phyloP scores from a whole-genome alignment of 257 asterid species.

The Rauvolfia tetraphylla region DNA sequence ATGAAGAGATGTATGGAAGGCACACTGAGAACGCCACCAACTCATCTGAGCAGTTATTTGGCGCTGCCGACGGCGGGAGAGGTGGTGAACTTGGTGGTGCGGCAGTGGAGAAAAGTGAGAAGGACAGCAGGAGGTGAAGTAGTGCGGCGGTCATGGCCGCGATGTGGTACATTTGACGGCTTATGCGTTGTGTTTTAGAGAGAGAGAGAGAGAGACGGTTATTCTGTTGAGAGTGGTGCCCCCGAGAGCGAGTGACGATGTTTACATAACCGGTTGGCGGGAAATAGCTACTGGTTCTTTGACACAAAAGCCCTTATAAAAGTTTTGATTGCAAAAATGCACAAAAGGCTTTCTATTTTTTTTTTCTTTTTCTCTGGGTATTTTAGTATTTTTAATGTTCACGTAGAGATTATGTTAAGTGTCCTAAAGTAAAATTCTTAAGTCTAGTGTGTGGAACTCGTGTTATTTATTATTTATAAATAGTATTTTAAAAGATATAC shows the following conservation, averaged over 20 bases:
- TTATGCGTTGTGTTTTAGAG: constrained; percentile 15
- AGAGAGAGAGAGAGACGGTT: constrained; percentile 20
- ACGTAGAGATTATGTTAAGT: too few relatives aligned
- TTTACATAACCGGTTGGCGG: constrained; percentile 18
- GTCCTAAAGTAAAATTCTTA: too few relatives aligned
- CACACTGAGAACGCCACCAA: constrained; percentile 66
- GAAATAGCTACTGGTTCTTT: not conserved
- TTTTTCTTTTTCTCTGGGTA: not conserved
- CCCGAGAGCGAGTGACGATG: not conserved
- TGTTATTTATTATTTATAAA: too few relatives aligned
- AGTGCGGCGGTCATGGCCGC: constrained; percentile 34
- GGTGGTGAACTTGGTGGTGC: constrained; percentile 13
- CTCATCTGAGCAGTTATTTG: constrained; percentile 53
- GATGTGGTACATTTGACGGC: not conserved
- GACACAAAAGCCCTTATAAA: constrained; percentile 4
- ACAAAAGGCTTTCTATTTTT: not conserved
- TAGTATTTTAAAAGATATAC: too few relatives aligned
- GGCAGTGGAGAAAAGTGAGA: constrained; percentile 23
- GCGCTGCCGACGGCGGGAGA: constrained; percentile 20
- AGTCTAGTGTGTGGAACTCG: too few relatives aligned
- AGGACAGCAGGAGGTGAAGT: constrained; percentile 21
- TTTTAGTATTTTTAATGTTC: too few relatives aligned
- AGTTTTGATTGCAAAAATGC: not conserved
- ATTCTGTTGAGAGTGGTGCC: constrained; percentile 3
- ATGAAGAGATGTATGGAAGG: constrained; percentile 51